Base-by-base conservation (phyloP, 2,329 filamentous ascomycete species). In the Pseudocercospora fuligena region DNA sequence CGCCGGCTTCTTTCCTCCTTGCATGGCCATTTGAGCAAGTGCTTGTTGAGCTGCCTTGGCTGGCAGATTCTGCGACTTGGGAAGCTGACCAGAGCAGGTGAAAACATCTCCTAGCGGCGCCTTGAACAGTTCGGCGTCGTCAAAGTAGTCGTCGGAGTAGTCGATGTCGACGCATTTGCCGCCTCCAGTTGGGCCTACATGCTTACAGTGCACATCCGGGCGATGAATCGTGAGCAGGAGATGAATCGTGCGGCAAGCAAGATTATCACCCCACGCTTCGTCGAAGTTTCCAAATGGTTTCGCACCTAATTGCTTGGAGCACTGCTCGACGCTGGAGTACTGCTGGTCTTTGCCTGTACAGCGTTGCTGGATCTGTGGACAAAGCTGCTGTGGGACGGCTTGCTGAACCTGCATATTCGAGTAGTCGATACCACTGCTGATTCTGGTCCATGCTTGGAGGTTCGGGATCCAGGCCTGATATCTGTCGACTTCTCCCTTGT, bases 401-500 rank as follows among this genome's bases (percentile, higher is more conserved):
- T 67, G 61, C 63, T 78, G 76, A 53, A 76, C 74, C 46, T 73
- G 70, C 33, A 77, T 67, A 43, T 73, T 69, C 14, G 71, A 71
- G 63, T 68, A 68, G 60, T 72, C 67, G 43, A 69, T 63, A 11
- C 68, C 68, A 14, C 73, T 74, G 29, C 71, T 63, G n/a, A 75
- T 67, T 33, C 65, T 43, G 25, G 78, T 74, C 79, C 79, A 82
- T 53, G 73, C 67, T 63, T 79, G 76, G 23, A 83, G 75, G 31
- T 80, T 81, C 4, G 80, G 79, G n/a, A 83, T 78, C 75, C 78
- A 82, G 23, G 81, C 80, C 69, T 83, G 80, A 68, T 82, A 83
- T 31, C 79, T 76, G 12, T 78, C 65, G 11, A 83, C 80, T 16
- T 77, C 79, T 47, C 83, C 82, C 3, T 76, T 67, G 1, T 80